Evolutionary conservation across 2,329 filamentous ascomycete genomes (phyloP).

Genomic region (Nannizzia gypsea): DNA sequence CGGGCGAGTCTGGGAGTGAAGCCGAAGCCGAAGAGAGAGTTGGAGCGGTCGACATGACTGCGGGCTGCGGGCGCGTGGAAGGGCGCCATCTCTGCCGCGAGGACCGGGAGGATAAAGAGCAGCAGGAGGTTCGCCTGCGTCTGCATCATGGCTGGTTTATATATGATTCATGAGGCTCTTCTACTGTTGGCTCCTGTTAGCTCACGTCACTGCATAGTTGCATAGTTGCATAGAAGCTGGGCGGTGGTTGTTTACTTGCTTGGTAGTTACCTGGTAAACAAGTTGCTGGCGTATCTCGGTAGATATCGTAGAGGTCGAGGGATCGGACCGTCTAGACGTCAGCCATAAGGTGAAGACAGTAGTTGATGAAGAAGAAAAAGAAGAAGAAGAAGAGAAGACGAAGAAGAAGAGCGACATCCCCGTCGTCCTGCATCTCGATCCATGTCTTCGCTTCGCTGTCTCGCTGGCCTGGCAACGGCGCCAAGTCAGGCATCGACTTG

Average conservation of each 20-base stretch:
- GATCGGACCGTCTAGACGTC: background rate
- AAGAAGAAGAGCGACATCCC: background rate
- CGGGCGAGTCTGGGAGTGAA: slow-evolving; percentile 3
- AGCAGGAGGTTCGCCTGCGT: slow-evolving; percentile 2
- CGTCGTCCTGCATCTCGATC: too few species aligned
- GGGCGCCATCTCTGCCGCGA: slow-evolving; percentile 5
- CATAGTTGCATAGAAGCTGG: too few species aligned
- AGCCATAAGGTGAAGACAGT: too few species aligned
- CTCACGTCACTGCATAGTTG: too few species aligned
- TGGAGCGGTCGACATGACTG: background rate
- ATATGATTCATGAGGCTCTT: background rate
- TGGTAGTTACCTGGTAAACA: too few species aligned
- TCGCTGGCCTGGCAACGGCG: too few species aligned
- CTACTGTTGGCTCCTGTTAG: background rate
- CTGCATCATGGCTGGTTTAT: background rate
- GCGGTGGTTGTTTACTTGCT: too few species aligned
- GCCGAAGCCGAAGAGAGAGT: background rate
- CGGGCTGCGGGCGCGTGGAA: slow-evolving; percentile 9
- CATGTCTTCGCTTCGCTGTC: too few species aligned
- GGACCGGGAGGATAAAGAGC: slow-evolving; percentile 6
- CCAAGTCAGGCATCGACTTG: too few species aligned
- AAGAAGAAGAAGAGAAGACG: background rate
- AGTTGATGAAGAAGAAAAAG: background rate
- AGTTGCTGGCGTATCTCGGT: background rate
- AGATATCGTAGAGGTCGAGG: background rate